phyloP scores from a whole-genome alignment of 2,329 filamentous ascomycete species.

The Ophiostoma populinum region DNA sequence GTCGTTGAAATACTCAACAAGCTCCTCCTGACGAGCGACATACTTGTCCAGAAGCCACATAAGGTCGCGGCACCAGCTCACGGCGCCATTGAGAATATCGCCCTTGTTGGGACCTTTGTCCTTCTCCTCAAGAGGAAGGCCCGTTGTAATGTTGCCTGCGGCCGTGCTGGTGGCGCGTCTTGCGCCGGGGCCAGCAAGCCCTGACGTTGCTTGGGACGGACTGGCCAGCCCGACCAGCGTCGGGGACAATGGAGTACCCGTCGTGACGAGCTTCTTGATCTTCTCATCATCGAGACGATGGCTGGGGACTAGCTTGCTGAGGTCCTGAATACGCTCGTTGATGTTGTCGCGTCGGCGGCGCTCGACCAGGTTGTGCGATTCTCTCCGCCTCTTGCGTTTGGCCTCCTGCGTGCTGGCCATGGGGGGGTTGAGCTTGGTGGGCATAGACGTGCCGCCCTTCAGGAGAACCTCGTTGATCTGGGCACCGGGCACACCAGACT shows the following conservation, averaged over 20 bases:
- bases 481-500: constrained; percentile 42
- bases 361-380: constrained; percentile 94
- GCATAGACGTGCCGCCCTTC: constrained; percentile 76
- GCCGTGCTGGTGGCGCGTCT: constrained; percentile 56
- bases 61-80: constrained; percentile 91
- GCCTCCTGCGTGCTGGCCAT: constrained; percentile 65
- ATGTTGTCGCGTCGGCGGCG: constrained; percentile 92
- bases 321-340: constrained; percentile 93
- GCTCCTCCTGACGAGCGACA: constrained; percentile 73
- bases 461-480: constrained; percentile 83
- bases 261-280: constrained; percentile 84
- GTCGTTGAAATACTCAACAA: constrained; percentile 56
- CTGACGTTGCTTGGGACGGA: constrained; percentile 66
- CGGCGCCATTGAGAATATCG: constrained; percentile 91
- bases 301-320: constrained; percentile 79
- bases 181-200: constrained; percentile 70
- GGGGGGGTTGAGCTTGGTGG: constrained; percentile 54
- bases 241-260: constrained; percentile 76
- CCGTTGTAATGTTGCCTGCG: constrained; percentile 74
- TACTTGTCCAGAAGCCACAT: constrained; percentile 95
- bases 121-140: constrained; percentile 86
- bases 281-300: constrained; percentile 95
- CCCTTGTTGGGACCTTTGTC: constrained; percentile 98
- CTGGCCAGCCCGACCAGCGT: constrained; percentile 53
- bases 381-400: constrained; percentile 76